phyloP scores from a whole-genome alignment of 2,329 filamentous ascomycete species.

The Penicillium digitatum region DNA sequence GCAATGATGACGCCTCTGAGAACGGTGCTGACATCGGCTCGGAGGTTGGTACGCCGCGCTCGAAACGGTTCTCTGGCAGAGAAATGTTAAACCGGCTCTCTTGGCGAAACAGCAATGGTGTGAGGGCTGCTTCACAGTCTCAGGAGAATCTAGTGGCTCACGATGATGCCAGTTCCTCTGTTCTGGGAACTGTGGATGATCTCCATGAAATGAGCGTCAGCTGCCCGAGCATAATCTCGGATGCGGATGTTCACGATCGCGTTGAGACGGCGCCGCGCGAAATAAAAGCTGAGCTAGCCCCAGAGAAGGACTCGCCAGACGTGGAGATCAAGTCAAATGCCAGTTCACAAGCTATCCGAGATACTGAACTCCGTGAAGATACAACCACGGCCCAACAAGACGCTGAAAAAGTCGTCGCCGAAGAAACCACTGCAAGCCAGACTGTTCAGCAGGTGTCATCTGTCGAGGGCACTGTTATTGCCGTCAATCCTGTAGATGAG shows the following conservation, averaged over 20 bases:
- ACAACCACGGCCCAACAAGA: background rate
- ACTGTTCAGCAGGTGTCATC: background rate
- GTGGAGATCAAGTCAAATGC: background rate
- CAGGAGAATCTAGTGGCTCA: slow-evolving; percentile 34
- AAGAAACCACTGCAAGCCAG: background rate
- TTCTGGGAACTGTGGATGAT: slow-evolving; percentile 27
- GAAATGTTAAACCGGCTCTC: slow-evolving; percentile 29
- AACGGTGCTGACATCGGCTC: slow-evolving; percentile 56
- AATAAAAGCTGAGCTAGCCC: background rate
- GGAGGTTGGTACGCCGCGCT: slow-evolving; percentile 30
- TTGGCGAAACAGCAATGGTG: slow-evolving; percentile 16
- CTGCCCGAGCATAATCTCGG: slow-evolving; percentile 13
- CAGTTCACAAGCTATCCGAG: background rate
- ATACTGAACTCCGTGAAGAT: background rate
- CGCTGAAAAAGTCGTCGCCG: background rate
- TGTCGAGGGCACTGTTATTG: background rate
- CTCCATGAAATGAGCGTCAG: slow-evolving; percentile 18
- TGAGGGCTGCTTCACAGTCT: slow-evolving; percentile 25
- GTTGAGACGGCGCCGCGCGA: background rate
- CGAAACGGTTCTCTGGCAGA: slow-evolving; percentile 31
- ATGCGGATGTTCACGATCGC: background rate
- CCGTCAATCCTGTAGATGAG: background rate
- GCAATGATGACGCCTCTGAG: slow-evolving; percentile 55
- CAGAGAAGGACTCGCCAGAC: background rate
- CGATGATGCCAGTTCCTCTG: slow-evolving; percentile 24